Percentiles rank a stretch among this genome's conserved stretches.
phyloP scores from a whole-genome alignment of 768 basidiomycete genomes.

The Mycena pura region DNA sequence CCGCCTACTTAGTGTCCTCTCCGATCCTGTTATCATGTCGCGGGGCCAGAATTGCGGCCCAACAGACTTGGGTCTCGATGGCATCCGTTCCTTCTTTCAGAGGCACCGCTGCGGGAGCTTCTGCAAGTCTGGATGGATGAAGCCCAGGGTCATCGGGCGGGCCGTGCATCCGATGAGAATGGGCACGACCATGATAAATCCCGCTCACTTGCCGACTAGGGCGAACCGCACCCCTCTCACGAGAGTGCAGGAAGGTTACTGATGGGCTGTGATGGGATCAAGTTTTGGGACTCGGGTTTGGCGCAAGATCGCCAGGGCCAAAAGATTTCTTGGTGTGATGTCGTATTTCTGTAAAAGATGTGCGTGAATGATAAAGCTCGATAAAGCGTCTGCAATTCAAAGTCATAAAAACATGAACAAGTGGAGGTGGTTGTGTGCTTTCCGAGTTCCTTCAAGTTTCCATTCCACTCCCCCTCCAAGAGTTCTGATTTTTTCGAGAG shows the following conservation, averaged over 20 bases:
- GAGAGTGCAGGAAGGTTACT: not conserved
- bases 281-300: not conserved
- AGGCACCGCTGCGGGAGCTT: not conserved
- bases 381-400: no score
- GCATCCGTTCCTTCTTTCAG: not conserved
- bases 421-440: no score
- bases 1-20: not conserved
- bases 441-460: no score
- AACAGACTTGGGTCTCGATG: not conserved
- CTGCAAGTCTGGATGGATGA: not conserved
- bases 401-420: no score
- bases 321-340: no score
- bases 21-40: not conserved
- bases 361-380: no score
- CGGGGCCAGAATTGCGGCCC: not conserved
- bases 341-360: no score
- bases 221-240: not conserved
- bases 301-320: not conserved
- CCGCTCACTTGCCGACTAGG: not conserved
- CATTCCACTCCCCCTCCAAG: no score
- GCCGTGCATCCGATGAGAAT: not conserved
- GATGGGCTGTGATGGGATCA: not conserved
- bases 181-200: not conserved
- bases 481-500: no score
- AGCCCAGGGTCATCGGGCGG: not conserved